phyloP scores from a whole-genome alignment of 257 asterid genomes.

The Echites panduratus region DNA sequence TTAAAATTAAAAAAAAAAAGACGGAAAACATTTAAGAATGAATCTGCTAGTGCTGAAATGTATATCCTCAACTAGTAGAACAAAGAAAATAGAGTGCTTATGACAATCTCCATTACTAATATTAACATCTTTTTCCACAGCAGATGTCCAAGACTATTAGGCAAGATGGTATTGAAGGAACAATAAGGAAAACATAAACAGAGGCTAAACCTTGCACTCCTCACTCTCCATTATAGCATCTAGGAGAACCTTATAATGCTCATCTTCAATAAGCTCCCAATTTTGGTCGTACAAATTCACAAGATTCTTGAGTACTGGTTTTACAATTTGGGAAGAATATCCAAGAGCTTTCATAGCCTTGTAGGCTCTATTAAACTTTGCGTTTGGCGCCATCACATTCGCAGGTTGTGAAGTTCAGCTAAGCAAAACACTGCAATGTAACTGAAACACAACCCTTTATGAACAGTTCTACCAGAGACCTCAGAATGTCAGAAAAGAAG shows the following conservation, averaged over 20 bases:
- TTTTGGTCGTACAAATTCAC: background rate
- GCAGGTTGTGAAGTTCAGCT: background rate
- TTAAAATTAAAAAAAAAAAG: background rate
- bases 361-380: background rate
- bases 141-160: background rate
- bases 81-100: background rate
- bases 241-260: background rate
- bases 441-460: background rate
- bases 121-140: background rate
- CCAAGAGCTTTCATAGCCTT: conserved; percentile 7
- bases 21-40: background rate
- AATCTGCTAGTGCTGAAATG: too few relatives aligned
- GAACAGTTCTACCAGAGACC: background rate
- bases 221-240: conserved; percentile 5
- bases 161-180: background rate
- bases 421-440: background rate
- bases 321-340: background rate
- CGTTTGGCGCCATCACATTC: background rate
- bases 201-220: background rate
- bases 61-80: background rate
- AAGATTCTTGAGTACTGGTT: conserved; percentile 3
- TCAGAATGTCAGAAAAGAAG: background rate
- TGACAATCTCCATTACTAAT: background rate
- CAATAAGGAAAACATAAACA: background rate
- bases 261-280: conserved; percentile 6